phyloP scores from a whole-genome alignment of 768 basidiomycete species.

The Hebeloma cylindrosporum region DNA sequence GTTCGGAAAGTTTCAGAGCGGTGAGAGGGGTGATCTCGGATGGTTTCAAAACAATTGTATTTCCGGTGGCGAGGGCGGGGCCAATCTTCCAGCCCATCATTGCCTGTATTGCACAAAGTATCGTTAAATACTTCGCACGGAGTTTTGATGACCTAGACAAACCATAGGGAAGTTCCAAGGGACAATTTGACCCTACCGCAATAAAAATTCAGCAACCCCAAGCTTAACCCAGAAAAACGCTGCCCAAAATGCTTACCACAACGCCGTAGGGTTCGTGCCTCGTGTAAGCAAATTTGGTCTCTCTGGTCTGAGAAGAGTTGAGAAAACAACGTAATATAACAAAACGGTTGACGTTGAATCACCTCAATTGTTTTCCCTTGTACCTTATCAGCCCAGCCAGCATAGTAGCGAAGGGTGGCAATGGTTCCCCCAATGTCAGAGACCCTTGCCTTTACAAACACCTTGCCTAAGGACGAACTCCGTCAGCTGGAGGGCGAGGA shows the following conservation, averaged over 20 bases:
- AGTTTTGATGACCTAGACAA: not conserved
- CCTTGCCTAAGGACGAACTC: slow-evolving; percentile 45
- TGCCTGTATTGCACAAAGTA: slow-evolving; percentile 7
- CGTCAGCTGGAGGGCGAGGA: not conserved
- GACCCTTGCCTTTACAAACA: slow-evolving; percentile 45
- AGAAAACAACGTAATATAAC: not conserved
- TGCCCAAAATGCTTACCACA: slow-evolving; percentile 29
- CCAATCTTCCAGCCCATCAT: slow-evolving; percentile 72
- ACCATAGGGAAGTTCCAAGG: slow-evolving; percentile 56
- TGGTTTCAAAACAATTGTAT: slow-evolving; percentile 72
- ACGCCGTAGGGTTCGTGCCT: slow-evolving; percentile 66
- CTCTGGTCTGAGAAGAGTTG: slow-evolving; percentile 39
- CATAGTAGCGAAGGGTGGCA: slow-evolving; percentile 68
- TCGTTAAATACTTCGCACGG: not conserved
- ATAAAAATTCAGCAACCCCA: not conserved
- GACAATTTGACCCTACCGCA: slow-evolving; percentile 47
- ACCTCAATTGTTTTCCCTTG: slow-evolving; percentile 71
- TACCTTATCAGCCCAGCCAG: slow-evolving; percentile 87
- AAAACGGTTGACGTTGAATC: not conserved
- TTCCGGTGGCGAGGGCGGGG: slow-evolving; percentile 78
- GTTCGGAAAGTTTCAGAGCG: slow-evolving; percentile 48
- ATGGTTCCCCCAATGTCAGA: slow-evolving; percentile 49
- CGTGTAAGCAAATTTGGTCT: slow-evolving; percentile 63
- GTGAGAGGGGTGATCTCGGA: slow-evolving; percentile 75
- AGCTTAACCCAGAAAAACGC: not conserved